phyloP scores from a whole-genome alignment of 2,329 filamentous ascomycete species.

The Neonectria ditissima region DNA sequence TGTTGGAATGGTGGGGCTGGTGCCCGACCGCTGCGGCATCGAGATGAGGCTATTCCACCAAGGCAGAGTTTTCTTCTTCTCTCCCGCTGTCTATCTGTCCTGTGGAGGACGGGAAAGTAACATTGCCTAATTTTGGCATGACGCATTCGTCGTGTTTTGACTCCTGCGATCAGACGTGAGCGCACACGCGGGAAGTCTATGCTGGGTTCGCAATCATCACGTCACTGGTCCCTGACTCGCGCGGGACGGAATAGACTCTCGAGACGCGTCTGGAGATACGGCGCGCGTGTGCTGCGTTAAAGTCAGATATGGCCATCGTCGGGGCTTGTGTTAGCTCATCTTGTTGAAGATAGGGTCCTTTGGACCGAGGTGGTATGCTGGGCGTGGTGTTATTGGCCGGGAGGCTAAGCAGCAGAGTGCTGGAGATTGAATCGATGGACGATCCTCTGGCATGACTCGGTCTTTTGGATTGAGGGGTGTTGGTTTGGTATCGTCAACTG shows the following conservation, averaged over 20 bases:
- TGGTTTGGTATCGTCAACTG: background rate
- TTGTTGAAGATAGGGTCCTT: background rate
- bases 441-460: background rate
- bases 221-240: background rate
- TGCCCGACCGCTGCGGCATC: background rate
- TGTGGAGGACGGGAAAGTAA: too few relatives aligned
- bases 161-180: too few relatives aligned
- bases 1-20: background rate
- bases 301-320: background rate
- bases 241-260: background rate
- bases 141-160: too few relatives aligned
- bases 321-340: background rate
- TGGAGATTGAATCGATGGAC: background rate
- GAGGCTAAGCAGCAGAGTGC: background rate
- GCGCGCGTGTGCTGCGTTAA: background rate
- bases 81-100: too few relatives aligned
- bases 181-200: background rate
- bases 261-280: background rate
- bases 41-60: slow-evolving; percentile 1
- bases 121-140: too few relatives aligned
- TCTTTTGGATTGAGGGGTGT: background rate
- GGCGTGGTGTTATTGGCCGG: background rate
- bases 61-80: background rate
- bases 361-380: background rate
- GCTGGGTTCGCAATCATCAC: background rate